Conservation (phyloP, 2,329 filamentous ascomycete species). For the Penicillium capsulatum region DNA sequence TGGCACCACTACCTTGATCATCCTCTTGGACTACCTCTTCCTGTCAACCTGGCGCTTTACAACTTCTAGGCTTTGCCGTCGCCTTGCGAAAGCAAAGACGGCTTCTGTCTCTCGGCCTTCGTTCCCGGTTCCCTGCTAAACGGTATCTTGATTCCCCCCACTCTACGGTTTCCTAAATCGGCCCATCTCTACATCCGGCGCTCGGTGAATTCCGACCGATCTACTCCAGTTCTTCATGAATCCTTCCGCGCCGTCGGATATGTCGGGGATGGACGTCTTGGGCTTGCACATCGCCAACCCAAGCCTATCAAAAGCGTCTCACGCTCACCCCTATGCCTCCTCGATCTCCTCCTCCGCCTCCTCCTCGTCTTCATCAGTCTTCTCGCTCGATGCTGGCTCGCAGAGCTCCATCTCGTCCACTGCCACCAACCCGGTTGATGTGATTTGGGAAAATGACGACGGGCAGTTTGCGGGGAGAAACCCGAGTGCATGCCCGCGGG, state of each 20-base stretch:
- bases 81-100: slow-evolving; percentile 23
- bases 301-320: slow-evolving; percentile 34
- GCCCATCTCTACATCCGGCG: slow-evolving; percentile 14
- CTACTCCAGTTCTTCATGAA: slow-evolving; percentile 17
- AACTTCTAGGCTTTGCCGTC: slow-evolving; percentile 25
- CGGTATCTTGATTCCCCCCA: slow-evolving; percentile 21
- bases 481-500: slow-evolving; percentile 24
- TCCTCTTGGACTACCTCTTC: slow-evolving; percentile 3
- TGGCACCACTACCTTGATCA: slow-evolving; percentile 1
- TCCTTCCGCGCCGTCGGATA: slow-evolving; percentile 33
- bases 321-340: slow-evolving; percentile 59
- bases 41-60: slow-evolving; percentile 20
- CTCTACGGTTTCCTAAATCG: slow-evolving; percentile 16
- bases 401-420: slow-evolving; percentile 68
- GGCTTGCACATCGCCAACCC: slow-evolving; percentile 40
- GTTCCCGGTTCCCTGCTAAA: slow-evolving; percentile 28
- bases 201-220: too few species aligned
- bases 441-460: slow-evolving; percentile 44
- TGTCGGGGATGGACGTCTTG: slow-evolving; percentile 45
- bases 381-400: slow-evolving; percentile 63
- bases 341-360: slow-evolving; percentile 71
- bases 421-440: slow-evolving; percentile 58
- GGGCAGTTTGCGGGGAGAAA: slow-evolving; percentile 25
- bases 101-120: slow-evolving; percentile 27
- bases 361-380: slow-evolving; percentile 71